Evolutionary conservation across 371 early-diverging fungal species (phyloP), one percentile per base, ranked within the genome.

Genomic region (Dinochytrium kinnereticum): DNA sequence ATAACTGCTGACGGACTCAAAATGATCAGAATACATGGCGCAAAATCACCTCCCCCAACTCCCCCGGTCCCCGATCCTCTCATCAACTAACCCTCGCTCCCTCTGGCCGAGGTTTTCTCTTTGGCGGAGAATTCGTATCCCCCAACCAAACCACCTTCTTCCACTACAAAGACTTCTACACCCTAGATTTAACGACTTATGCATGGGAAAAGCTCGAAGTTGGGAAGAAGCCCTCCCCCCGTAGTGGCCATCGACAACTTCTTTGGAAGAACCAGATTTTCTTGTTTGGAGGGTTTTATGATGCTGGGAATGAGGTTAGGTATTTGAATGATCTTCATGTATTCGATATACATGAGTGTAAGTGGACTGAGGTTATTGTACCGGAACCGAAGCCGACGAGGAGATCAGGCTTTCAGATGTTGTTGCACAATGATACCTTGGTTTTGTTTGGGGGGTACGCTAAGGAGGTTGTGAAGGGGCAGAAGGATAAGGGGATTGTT

Each of bases 101-200:
- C 7, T 72, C 83, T 15, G 90, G 89, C 40, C 78, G 83, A 13
- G 74, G 86, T 38, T 87, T 89, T 72, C 75, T 89, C 40, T 89
- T 89, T 70, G 91, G 89, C 24, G 86, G 81, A 17, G 87, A 88
- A 76, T 89, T 88, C 75, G 86, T 85, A 0, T 78, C 80, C 19
- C 86, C 87, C 21, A 89, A 87, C 61, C 87, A 88, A 73, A 87
- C 86, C 7, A 82, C 80, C 64, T 89, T 87, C 78, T 89, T 86
- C 68, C 89, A 88, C 74, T 88, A 87, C 81, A 87, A 87, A 80
- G 91, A 91, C 67, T 87, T 89, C 69, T 90, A 90, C 90, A 76
- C 80, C n/a, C 74, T 89, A 67, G 88, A 90, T 75, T 78, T 89
- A 70, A 87, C 86, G 44, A 84, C 86, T 19, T 85, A 83, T 50